Evolutionary conservation across 305 asterid species (phyloP), one percentile per base, ranked within the genome.

Genomic region (Vinca major): DNA sequence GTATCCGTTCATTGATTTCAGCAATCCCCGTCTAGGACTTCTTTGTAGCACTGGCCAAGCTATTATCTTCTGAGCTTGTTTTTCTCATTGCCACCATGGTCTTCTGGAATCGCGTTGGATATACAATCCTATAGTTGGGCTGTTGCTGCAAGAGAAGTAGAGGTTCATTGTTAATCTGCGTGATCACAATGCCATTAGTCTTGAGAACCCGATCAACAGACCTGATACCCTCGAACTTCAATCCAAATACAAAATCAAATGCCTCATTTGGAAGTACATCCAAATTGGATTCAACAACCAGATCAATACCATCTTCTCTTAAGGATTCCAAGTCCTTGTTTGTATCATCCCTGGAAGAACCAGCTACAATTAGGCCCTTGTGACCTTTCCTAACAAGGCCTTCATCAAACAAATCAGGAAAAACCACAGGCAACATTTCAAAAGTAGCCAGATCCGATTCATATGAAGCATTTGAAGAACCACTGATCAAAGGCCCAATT

Each of bases 21-120:
- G 43, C 68, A 71, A 50, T 13, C 77, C 80, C 39, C 74, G 78
- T 50, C 68, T 10, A 2, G 56, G 51, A 58, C 11, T 68, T 73
- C 37, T 52, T 50, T 2, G 58, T 37, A 3, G 71, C 45, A 70
- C 65, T 73, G 1, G 7, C 2, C 20, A 5, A 1, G 20, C 49
- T 54, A 49, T 58, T 61, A 5, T 44, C 37, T 1, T 66, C 50
- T n/a, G 58, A 54, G 21, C 86, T 74, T 5, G 44, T 58, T 71
- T 86, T 89, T 85, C 89, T 77, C 86, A 87, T 66, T 10, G 84
- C 96, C 13, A 89, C 84, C 21, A 86, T 79, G 0, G 85, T 86
- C 63, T 66, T 76, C 44, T 83, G 83, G 49, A 87, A 84, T 77
- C 83, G 69, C 21, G 92, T 80, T 37, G 88, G 65, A 66, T 83